These are phyloP conservation scores for Solanum boliviense DNA, from an alignment of 257 asterid genomes.

Conservation along the genomic window DNA sequence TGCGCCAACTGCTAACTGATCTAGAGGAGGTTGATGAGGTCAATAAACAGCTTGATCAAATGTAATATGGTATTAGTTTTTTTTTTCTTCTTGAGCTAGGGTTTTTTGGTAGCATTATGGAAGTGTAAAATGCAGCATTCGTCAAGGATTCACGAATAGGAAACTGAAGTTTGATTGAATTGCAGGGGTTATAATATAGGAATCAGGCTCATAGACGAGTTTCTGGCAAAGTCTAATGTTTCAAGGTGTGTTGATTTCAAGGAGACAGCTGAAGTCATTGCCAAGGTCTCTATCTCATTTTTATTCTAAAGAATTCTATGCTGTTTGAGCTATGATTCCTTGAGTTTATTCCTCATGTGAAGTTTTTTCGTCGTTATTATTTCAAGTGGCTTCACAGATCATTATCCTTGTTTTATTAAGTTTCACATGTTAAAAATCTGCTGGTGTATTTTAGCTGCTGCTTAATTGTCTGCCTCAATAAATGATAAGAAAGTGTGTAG, in stretches of 20 bases:
- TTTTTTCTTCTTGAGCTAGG: background rate
- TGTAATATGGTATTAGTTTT: constrained; percentile 21
- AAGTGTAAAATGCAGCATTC: background rate
- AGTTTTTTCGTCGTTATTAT: background rate
- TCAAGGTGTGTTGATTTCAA: constrained; percentile 85
- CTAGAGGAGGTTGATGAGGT: constrained; percentile 98
- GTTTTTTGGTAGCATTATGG: background rate
- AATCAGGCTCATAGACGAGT: constrained; percentile 72
- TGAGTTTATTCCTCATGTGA: background rate
- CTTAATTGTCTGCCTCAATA: background rate
- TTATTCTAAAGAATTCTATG: background rate
- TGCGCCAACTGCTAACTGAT: constrained; percentile 93
- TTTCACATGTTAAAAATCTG: background rate
- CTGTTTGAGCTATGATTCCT: background rate
- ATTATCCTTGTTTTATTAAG: background rate
- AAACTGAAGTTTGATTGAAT: background rate
- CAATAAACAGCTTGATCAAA: constrained; percentile 93
- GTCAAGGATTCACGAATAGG: background rate
- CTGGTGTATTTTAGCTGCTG: background rate
- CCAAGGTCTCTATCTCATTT: constrained; percentile 43
- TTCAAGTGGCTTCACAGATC: background rate
- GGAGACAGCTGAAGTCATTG: constrained; percentile 93
- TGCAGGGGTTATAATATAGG: constrained; percentile 90
- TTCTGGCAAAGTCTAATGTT: constrained; percentile 82
- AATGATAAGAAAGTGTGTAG: background rate